Percentiles rank a stretch among this genome's conserved stretches.
These are phyloP conservation scores for Psilocybe sp. DNA, from an alignment of 768 basidiomycete species.

Conservation along the genomic window DNA sequence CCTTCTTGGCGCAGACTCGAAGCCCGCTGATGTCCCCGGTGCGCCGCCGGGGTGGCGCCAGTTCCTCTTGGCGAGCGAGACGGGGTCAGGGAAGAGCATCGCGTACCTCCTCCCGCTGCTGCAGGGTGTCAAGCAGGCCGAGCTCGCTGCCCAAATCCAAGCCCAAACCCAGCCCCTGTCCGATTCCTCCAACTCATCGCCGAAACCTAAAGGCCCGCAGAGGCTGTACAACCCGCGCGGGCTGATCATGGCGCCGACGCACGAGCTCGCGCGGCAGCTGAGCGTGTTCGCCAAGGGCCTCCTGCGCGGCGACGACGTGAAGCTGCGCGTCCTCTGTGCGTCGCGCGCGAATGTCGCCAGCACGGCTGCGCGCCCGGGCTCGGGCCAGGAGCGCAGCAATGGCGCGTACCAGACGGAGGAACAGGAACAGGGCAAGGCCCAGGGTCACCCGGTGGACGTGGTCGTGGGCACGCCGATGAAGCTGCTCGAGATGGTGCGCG, in stretches of 20 bases:
- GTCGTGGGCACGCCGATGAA: slow-evolving; percentile 65
- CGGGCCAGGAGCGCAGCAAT: no score
- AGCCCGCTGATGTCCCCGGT: slow-evolving; percentile 7
- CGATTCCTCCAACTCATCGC: neutral
- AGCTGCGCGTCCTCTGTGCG: slow-evolving; percentile 55
- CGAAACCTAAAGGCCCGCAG: neutral
- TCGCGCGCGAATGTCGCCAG: slow-evolving; percentile 3
- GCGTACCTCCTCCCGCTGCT: slow-evolving; percentile 87
- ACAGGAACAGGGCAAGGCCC: slow-evolving; percentile 22
- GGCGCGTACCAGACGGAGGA: slow-evolving; percentile 47
- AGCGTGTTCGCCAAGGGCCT: slow-evolving; percentile 72
- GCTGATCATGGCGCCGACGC: slow-evolving; percentile 82
- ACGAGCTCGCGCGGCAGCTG: slow-evolving; percentile 84
- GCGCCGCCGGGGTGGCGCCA: slow-evolving; percentile 32
- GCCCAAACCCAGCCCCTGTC: slow-evolving; percentile 3
- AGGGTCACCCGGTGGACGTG: slow-evolving; percentile 39
- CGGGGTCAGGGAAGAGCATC: slow-evolving; percentile 89
- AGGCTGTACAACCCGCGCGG: slow-evolving; percentile 62
- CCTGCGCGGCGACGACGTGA: slow-evolving; percentile 54
- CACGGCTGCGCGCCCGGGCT: slow-evolving; percentile 1
- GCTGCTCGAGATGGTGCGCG: slow-evolving; percentile 56
- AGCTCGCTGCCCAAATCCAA: slow-evolving; percentile 27
- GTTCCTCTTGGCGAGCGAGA: slow-evolving; percentile 82
- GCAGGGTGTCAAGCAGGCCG: slow-evolving; percentile 70
- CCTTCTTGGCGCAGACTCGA: slow-evolving; percentile 25